Evolutionary conservation across 352 stramenopile species (phyloP).

Genomic region (Discostella stelligera): DNA sequence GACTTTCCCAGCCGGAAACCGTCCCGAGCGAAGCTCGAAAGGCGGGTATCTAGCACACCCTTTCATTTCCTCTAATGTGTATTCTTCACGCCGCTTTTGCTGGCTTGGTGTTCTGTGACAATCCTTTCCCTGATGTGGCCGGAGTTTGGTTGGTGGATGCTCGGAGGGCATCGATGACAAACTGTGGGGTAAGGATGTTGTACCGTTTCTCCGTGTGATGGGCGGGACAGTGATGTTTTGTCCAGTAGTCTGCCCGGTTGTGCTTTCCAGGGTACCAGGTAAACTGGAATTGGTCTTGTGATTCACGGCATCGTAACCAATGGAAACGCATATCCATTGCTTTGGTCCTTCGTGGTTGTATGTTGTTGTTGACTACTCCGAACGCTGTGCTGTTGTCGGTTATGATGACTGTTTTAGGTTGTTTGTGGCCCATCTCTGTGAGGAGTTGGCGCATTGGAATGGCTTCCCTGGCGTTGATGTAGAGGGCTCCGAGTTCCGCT

Average conservation of each 20-base stretch:
- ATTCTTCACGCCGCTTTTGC: background rate
- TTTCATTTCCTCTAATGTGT: background rate
- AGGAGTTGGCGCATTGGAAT: slow-evolving; percentile 31
- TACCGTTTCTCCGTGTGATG: slow-evolving; percentile 15
- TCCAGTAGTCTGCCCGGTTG: slow-evolving; percentile 48
- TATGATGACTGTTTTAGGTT: slow-evolving; percentile 36
- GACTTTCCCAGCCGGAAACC: too few species aligned
- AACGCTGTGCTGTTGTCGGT: too few species aligned
- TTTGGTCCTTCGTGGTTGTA: slow-evolving; percentile 13
- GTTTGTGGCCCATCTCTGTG: slow-evolving; percentile 40
- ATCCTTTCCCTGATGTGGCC: background rate
- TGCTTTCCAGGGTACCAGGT: slow-evolving; percentile 21
- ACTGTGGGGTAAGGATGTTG: background rate
- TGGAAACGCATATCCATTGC: too few species aligned
- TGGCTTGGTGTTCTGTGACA: background rate
- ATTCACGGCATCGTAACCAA: background rate
- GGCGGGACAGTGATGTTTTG: slow-evolving; percentile 27
- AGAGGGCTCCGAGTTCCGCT: too few species aligned
- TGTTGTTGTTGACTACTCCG: slow-evolving; percentile 42
- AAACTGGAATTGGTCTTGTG: slow-evolving; percentile 34
- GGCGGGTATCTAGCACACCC: slow-evolving; percentile 1
- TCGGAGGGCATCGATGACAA: background rate
- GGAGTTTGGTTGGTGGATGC: background rate
- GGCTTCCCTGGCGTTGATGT: too few species aligned
- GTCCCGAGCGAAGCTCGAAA: too few species aligned